These are phyloP conservation scores for Eucalyptus pauciflora DNA, from an alignment of 345 rosid species.

Conservation along the genomic window DNA sequence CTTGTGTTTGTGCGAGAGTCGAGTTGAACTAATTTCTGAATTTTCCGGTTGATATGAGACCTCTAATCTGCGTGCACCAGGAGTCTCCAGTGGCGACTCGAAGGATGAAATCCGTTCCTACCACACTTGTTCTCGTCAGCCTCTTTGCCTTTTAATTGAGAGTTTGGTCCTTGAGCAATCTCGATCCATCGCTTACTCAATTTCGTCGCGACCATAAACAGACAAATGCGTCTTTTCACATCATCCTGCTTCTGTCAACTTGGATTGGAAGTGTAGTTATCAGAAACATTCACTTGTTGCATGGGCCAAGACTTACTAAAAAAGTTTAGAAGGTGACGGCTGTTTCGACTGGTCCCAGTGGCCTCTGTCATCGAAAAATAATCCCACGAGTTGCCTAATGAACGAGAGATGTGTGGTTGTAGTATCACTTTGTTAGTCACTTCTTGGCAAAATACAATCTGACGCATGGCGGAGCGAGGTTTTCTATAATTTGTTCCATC, in stretches of 20 bases:
- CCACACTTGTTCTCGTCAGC: background rate
- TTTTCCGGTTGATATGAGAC: background rate
- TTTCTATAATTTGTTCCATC: background rate
- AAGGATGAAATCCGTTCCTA: background rate
- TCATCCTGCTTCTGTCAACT: background rate
- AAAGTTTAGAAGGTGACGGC: background rate
- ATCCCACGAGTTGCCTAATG: background rate
- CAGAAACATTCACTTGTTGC: background rate
- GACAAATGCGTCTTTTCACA: background rate
- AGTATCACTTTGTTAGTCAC: background rate
- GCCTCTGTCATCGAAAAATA: background rate
- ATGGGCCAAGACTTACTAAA: background rate
- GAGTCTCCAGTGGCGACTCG: background rate
- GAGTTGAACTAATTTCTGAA: background rate
- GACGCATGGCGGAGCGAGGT: background rate
- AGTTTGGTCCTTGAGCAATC: background rate
- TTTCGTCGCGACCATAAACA: background rate
- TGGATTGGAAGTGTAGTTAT: background rate
- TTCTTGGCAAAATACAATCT: background rate
- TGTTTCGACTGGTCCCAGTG: background rate
- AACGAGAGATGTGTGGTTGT: background rate
- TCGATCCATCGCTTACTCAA: background rate
- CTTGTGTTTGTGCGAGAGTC: background rate
- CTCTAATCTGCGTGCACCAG: background rate
- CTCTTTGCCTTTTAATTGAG: background rate